These are phyloP conservation scores for Diaporthe sp. DNA, from an alignment of 2,329 filamentous ascomycete species.

Conservation along the genomic window DNA sequence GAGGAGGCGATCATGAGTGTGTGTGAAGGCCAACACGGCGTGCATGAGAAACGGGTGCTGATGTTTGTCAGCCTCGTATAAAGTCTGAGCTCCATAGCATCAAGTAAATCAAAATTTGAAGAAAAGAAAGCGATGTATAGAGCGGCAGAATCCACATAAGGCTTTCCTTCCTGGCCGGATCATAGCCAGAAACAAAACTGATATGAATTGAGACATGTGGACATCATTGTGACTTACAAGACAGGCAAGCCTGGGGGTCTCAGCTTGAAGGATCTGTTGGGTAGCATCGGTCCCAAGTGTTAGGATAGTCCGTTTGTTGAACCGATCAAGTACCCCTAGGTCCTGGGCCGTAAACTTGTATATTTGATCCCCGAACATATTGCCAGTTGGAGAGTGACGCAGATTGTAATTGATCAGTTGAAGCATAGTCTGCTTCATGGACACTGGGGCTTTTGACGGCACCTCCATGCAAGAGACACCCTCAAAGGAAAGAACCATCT, in stretches of 20 bases:
- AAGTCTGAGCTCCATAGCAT: background rate
- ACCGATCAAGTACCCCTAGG: slow-evolving; percentile 52
- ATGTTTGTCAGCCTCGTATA: background rate
- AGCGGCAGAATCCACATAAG: background rate
- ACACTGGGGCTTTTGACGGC: slow-evolving; percentile 36
- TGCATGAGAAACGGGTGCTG: slow-evolving; percentile 65
- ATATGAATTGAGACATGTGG: background rate
- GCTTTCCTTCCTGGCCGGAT: rapidly evolving
- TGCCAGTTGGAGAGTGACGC: slow-evolving; percentile 31
- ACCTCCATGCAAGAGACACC: slow-evolving; percentile 38
- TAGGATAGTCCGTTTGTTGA: slow-evolving; percentile 53
- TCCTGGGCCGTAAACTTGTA: slow-evolving; percentile 47
- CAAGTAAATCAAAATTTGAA: background rate
- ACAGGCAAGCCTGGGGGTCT: slow-evolving; percentile 50
- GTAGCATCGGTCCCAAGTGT: slow-evolving; percentile 49
- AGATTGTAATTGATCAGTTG: slow-evolving; percentile 38
- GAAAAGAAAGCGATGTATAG: too few relatives aligned
- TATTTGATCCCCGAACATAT: slow-evolving; percentile 38
- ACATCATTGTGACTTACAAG: slow-evolving; percentile 44
- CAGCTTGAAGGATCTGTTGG: slow-evolving; percentile 47
- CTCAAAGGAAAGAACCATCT: slow-evolving; percentile 46
- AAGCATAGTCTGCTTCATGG: slow-evolving; percentile 36
- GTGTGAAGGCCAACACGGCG: slow-evolving; percentile 60
- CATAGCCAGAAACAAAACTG: too few relatives aligned
- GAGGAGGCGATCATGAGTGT: slow-evolving; percentile 63